Evolutionary conservation across 148 eudicot species (phyloP), one percentile per base, ranked within the genome.

Genomic region (Selenicereus undatus): DNA sequence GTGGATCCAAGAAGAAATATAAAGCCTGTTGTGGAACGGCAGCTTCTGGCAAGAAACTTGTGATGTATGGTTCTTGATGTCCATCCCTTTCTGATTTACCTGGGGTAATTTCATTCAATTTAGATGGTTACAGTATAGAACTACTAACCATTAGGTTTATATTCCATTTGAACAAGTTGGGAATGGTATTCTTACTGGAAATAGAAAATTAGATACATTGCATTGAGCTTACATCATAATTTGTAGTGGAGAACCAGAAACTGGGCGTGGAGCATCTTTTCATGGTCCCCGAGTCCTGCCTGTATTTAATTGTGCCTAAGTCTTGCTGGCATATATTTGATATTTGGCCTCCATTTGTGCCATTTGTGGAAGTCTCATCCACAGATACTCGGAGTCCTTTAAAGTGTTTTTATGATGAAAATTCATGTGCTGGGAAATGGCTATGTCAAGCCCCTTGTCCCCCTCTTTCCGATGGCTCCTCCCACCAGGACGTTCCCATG

Each of bases 1-100:
- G 97, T 86, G 97, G 97, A 79, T 95, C 98, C 74, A 91, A 93
- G 86, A 93, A 93, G 89, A 95, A 93, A 83, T 91, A 91, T 85
- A 95, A 95, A 90, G 85, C 93, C 75, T 95, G 98, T 85, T 95
- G 98, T 86, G 98, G 97, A 74, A 36, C 96, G 73, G 91, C 85
- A 77, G 91, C 86, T 81, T 83, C 89, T 14, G 91, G 90, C 54
- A 92, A 79, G 84, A 90, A 87, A 85, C 75, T 86, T 76, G 70
- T 82, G 74, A 66, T 66, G 96, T 92, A 92, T 85, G 95, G 29
- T 81, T 80, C 78, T 83, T 42, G 11, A 45, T 45, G 11, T 4
- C 21, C 71, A 66, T 27, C 30, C n/a, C 60, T 20, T 73, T 73
- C 21, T 11, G 26, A 29, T 27, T 64, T 24, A 10, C 39, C 22